Evolutionary conservation across 352 stramenopile species (phyloP).

Genomic region (Halophytophthora polymorphica): DNA sequence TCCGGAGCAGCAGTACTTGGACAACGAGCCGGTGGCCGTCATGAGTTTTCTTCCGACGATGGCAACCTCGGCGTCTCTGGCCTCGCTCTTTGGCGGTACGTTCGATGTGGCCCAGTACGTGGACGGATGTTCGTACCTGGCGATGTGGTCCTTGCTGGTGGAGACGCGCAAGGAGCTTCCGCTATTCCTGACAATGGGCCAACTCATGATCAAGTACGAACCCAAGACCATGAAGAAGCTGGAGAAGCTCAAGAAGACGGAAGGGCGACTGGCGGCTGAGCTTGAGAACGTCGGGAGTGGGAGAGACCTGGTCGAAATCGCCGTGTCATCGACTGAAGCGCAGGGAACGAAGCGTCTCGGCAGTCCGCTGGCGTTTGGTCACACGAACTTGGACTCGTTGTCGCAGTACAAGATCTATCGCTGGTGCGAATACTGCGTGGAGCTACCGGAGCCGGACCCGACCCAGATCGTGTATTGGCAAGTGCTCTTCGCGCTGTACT

Average conservation of each 20-base stretch:
- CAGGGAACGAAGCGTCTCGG: constrained; percentile 6
- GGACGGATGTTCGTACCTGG: constrained; percentile 54
- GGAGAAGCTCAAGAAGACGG: constrained; percentile 69
- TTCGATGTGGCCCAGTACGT: constrained; percentile 67
- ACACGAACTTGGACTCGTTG: constrained; percentile 57
- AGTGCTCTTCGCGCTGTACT: constrained; percentile 69
- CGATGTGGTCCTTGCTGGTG: constrained; percentile 64
- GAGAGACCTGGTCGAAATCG: constrained; percentile 16
- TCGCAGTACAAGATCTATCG: constrained; percentile 67
- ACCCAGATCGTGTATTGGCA: constrained; percentile 69
- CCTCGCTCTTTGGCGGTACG: constrained; percentile 64
- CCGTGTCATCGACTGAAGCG: constrained; percentile 13
- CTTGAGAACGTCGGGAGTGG: constrained; percentile 28
- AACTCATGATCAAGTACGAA: constrained; percentile 72
- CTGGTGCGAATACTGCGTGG: constrained; percentile 63
- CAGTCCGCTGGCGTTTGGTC: constrained; percentile 30
- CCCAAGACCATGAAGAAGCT: constrained; percentile 77
- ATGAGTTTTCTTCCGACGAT: constrained; percentile 67
- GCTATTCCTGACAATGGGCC: constrained; percentile 61
- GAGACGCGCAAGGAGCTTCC: constrained; percentile 77
- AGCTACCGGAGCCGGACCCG: constrained; percentile 48
- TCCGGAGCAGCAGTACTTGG: constrained; percentile 31
- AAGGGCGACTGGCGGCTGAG: constrained; percentile 50
- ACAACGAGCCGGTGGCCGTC: constrained; percentile 30
- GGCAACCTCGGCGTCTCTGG: constrained; percentile 37